Evolutionary conservation across 108 stramenopile species (phyloP).

Genomic region (Schizochytrium sp.): DNA sequence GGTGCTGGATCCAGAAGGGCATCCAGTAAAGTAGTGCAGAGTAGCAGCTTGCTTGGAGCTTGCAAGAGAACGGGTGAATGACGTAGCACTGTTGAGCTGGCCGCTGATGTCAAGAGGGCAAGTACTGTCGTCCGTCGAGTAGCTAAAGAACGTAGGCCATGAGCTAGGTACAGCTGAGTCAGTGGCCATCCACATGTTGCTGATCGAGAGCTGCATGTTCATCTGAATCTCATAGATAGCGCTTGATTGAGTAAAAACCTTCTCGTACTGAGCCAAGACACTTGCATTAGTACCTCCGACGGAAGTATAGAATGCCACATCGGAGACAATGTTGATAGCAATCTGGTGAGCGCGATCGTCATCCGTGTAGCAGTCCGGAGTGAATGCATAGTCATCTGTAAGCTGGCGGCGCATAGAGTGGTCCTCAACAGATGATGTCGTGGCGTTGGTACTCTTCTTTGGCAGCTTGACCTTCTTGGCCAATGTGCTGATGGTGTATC

Average conservation of each 20-base stretch:
- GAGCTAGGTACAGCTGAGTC: background rate
- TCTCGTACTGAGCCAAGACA: background rate
- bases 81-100: background rate
- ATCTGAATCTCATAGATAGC: slow-evolving; percentile 20
- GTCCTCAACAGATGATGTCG: background rate
- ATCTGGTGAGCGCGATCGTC: slow-evolving; percentile 18
- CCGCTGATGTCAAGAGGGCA: background rate
- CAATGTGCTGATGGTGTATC: background rate
- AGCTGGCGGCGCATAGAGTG: background rate
- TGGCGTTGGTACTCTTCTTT: background rate
- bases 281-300: no score
- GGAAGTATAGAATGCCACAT: no score
- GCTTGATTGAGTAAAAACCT: background rate
- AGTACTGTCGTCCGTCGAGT: background rate
- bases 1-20: background rate
- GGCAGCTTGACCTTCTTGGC: background rate
- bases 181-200: background rate
- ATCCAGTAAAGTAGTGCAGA: background rate
- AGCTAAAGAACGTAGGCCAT: background rate
- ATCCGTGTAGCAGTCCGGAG: slow-evolving; percentile 20
- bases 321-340: background rate
- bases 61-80: background rate
- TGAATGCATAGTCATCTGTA: background rate
- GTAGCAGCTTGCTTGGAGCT: background rate
- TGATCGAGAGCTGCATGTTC: slow-evolving; percentile 27